Evolutionary conservation across 2,329 filamentous ascomycete genomes (phyloP), one percentile per base, ranked within the genome.

Genomic region (Rhytidhysteron rufulum): DNA sequence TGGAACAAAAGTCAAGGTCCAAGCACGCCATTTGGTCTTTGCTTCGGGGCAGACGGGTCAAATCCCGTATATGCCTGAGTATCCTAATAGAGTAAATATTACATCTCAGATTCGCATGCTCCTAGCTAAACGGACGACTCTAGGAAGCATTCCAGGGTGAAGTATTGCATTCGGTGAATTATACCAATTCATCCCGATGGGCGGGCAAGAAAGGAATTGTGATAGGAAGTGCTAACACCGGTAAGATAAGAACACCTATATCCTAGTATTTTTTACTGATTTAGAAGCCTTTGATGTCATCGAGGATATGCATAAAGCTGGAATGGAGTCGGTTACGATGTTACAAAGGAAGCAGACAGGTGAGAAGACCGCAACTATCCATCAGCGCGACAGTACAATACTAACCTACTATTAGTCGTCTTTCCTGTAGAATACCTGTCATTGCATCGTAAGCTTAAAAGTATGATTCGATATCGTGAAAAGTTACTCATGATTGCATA

Each of bases 271-370:
- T n/a, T 71, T 72, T 19, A 67, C 66, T 16, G 73, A 67, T 37
- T 74, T 74, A 45, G 73, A 70, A 1, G 71, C 65, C 36, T 70
- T 74, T 52, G 71, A 75, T 48, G 64, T 74, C 18, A 68, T 71
- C 3, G 65, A 72, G 49, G 70, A 74, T 50, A 73, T 73, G 62
- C 58, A 64, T 27, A 59, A 67, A 17, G 66, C 66, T 5, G 65
- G 65, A 4, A 47, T 68, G 38, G 58, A 64, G 21, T 63, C 68
- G 11, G 54, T 69, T n/a, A 75, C 71, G 10, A 70, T 75, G 48
- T 51, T 74, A 1, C 72, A 75, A 45, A 65, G 72, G 21, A 61
- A 54, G 31, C 60, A 55, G 7, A 74, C 72, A 25, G 24, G 24
- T 27, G 13, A 27, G 24, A 13, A n/a, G n/a, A n/a, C n/a, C n/a